These are phyloP conservation scores for Xanthoparmelia taractica DNA, from an alignment of 495 filamentous ascomycete species.

Conservation along the genomic window DNA sequence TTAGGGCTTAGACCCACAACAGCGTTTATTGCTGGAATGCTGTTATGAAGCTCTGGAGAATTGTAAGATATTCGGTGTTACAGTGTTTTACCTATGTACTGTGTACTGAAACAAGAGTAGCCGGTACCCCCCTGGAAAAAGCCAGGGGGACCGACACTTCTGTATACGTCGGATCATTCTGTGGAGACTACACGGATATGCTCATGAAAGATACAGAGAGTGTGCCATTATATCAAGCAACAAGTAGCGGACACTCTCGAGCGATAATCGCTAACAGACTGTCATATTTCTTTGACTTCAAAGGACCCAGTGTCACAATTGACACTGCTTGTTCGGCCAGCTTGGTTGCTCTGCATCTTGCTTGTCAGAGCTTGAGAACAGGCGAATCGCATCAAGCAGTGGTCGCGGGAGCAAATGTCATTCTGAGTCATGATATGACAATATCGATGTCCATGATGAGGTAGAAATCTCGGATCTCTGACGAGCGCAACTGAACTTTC, in stretches of 20 bases:
- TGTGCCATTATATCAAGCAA: conserved; percentile 24
- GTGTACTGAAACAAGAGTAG: neutral
- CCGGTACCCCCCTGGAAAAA: conserved; percentile 22
- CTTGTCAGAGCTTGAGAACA: conserved; percentile 38
- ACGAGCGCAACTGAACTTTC: neutral
- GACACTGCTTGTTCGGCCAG: conserved; percentile 43
- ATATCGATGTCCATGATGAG: conserved; percentile 13
- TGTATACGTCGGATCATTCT: conserved; percentile 16
- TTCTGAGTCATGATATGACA: conserved; percentile 24
- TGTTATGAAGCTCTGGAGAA: conserved; percentile 10
- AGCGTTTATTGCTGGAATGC: conserved; percentile 3
- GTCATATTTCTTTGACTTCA: conserved; percentile 28
- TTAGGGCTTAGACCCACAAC: conserved; percentile 1
- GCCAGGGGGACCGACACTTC: conserved; percentile 21
- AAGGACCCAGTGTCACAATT: conserved; percentile 24
- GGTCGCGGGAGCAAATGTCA: conserved; percentile 36
- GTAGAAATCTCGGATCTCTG: neutral
- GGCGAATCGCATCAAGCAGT: conserved; percentile 40
- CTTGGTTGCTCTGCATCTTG: conserved; percentile 45
- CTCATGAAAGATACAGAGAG: conserved; percentile 14
- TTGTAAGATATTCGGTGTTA: neutral
- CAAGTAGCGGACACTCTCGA: conserved; percentile 29
- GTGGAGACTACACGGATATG: neutral
- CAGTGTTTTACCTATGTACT: neutral
- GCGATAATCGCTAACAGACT: conserved; percentile 25